Base-by-base conservation (phyloP, 495 filamentous ascomycete genomes). In the Apodospora peruviana region DNA sequence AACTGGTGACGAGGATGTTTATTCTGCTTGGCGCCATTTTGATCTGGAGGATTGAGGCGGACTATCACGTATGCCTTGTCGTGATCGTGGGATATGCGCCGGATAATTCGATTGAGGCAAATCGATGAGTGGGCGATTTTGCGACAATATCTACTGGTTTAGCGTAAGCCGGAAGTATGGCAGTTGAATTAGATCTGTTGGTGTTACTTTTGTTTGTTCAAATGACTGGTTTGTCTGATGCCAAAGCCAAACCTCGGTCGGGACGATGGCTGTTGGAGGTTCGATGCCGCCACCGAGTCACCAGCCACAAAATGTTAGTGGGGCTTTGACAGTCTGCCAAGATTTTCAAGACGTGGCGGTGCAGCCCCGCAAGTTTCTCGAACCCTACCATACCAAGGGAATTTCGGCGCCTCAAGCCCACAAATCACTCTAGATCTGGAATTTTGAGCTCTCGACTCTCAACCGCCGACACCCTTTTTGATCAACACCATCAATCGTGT, bases 1-100 rank as follows among this genome's bases (percentile, higher is more conserved):
- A 93, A 51, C 85, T 84, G 34, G 86, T 86, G 45, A 96, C 67
- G 46, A 95, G 78, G 42, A 95, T 71, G 64, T 95, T 97, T 57
- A 96, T 76, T 14, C 70, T 82, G 56, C 66, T 60, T 14, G 66
- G 53, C 27, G 66, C 65, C 72, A 76, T 75, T 16, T 38, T 41
- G 3, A 4, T 10, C n/a, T n/a, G n/a, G n/a, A n/a, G n/a, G n/a
- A n/a, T n/a, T n/a, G n/a, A n/a, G n/a, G n/a, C n/a, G n/a, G n/a
- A n/a, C n/a, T n/a, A n/a, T n/a, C n/a, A n/a, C n/a, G 39, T 11
- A 21, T 17, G 29, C 17, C n/a, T 18, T 27, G 34, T 24, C 22
- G 10, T 20, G 16, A 3, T 47, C 21, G 12, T 40, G 10, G 11
- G 2, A 5, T 34, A 29, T 46, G 16, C 21, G 8, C 9, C 2